These are phyloP conservation scores for Mortierella sp. DNA, from an alignment of 371 early-diverging fungal species.

Conservation along the genomic window DNA sequence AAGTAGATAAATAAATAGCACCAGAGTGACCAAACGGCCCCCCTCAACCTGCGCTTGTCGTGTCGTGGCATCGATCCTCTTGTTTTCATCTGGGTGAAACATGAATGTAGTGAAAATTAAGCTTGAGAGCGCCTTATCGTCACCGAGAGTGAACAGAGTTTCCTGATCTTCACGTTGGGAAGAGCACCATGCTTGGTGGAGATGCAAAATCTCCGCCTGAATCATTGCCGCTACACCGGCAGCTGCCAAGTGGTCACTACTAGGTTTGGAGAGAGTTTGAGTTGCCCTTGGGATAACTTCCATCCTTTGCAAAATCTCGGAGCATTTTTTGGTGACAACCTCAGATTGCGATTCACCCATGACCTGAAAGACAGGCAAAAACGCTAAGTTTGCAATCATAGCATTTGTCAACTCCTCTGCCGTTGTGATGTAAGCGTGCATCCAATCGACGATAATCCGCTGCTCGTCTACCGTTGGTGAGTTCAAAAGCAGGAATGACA, in stretches of 20 bases:
- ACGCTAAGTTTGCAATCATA: slow-evolving; percentile 57
- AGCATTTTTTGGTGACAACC: slow-evolving; percentile 33
- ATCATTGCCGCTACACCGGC: slow-evolving; percentile 42
- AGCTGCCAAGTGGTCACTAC: not conserved
- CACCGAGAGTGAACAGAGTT: slow-evolving; percentile 12
- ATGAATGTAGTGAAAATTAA: slow-evolving; percentile 58
- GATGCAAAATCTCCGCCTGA: slow-evolving; percentile 34
- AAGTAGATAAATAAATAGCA: slow-evolving; percentile 63
- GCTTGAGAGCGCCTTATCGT: slow-evolving; percentile 46
- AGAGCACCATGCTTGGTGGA: slow-evolving; percentile 19
- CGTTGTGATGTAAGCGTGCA: slow-evolving; percentile 27
- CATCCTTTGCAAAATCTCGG: slow-evolving; percentile 35
- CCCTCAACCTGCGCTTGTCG: slow-evolving; percentile 48
- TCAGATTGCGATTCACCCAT: slow-evolving; percentile 59
- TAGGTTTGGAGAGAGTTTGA: not conserved
- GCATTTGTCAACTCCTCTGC: slow-evolving; percentile 16
- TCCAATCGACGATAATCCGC: slow-evolving; percentile 48
- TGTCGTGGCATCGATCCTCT: slow-evolving; percentile 34
- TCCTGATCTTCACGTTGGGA: not conserved
- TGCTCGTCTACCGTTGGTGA: slow-evolving; percentile 66
- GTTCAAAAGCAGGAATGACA: slow-evolving; percentile 60
- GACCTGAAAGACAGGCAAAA: slow-evolving; percentile 68
- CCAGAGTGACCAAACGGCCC: slow-evolving; percentile 55
- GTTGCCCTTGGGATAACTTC: slow-evolving; percentile 29
- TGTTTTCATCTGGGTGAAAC: slow-evolving; percentile 48